Percentiles rank a stretch among this genome's conserved stretches.
phyloP scores from a whole-genome alignment of 2,329 filamentous ascomycete genomes.

The Teratosphaeria nubilosa region DNA sequence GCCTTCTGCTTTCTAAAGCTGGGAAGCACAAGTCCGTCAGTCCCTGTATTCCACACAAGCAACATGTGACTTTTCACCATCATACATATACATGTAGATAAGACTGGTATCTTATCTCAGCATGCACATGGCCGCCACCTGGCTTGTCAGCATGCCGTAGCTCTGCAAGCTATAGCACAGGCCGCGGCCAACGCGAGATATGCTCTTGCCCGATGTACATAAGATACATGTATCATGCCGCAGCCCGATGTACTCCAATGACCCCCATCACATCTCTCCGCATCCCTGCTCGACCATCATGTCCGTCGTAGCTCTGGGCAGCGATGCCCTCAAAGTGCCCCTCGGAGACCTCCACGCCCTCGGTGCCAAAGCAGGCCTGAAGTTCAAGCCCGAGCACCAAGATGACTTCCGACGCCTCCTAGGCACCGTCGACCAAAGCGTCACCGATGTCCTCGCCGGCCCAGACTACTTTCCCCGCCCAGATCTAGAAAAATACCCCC shows the following conservation, averaged over 20 bases:
- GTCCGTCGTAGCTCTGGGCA: slow-evolving; percentile 6
- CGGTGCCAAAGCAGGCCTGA: slow-evolving; percentile 4
- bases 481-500: slow-evolving; percentile 10
- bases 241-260: neutral
- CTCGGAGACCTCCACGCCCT: slow-evolving; percentile 4
- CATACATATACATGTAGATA: no score
- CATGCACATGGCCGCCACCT: no score
- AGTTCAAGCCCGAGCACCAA: slow-evolving; percentile 6
- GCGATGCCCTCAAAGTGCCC: slow-evolving; percentile 3
- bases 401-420: slow-evolving; percentile 12
- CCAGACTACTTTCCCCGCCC: slow-evolving; percentile 11
- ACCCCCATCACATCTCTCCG: neutral
- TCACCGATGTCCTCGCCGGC: slow-evolving; percentile 5
- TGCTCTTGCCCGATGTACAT: neutral
- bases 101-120: no score
- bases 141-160: neutral
- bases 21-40: no score
- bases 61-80: no score
- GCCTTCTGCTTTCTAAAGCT: neutral
- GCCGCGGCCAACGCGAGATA: neutral
- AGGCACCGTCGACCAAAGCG: slow-evolving; percentile 6
- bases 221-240: neutral
- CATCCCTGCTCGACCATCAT: neutral
- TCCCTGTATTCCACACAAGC: no score
- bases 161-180: neutral